Conservation (phyloP, 1,284 basidiomycete genomes). For the Lentinula novae-zelandiae region DNA sequence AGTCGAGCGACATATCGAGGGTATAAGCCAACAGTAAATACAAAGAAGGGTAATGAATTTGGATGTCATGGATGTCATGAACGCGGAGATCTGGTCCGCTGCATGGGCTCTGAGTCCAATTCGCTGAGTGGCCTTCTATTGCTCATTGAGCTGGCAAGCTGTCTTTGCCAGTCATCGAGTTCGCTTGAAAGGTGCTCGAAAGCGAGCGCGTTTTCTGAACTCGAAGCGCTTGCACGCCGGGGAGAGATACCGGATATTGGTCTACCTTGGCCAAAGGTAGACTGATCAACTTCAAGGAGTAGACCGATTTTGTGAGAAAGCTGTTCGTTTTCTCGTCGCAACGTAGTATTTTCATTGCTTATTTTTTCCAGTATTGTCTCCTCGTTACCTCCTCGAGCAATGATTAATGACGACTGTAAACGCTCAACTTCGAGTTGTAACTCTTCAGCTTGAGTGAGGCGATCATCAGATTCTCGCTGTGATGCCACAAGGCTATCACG, state of each 20-base stretch:
- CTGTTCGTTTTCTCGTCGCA: slow-evolving; percentile 81
- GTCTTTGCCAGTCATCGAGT: slow-evolving; percentile 79
- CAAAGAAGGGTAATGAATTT: slow-evolving; percentile 22
- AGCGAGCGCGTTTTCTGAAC: slow-evolving; percentile 74
- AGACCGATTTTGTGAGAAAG: slow-evolving; percentile 84
- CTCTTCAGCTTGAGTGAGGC: slow-evolving; percentile 70
- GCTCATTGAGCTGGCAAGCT: slow-evolving; percentile 72
- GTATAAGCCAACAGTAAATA: slow-evolving; percentile 44
- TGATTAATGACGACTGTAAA: slow-evolving; percentile 69
- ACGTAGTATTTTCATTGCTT: slow-evolving; percentile 69
- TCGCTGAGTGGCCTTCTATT: slow-evolving; percentile 67
- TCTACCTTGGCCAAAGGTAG: slow-evolving; percentile 57
- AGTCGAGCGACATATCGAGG: slow-evolving; percentile 33
- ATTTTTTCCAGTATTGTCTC: slow-evolving; percentile 74
- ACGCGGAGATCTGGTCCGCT: slow-evolving; percentile 40
- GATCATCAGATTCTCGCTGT: slow-evolving; percentile 76
- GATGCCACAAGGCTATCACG: slow-evolving; percentile 71
- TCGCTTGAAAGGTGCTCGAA: slow-evolving; percentile 76
- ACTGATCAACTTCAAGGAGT: slow-evolving; percentile 80
- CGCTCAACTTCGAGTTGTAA: slow-evolving; percentile 79
- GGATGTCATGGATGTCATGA: slow-evolving; percentile 43
- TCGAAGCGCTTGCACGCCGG: slow-evolving; percentile 68
- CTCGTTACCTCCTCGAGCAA: slow-evolving; percentile 71
- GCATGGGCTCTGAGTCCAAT: slow-evolving; percentile 52
- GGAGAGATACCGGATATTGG: slow-evolving; percentile 63